Evolutionary conservation across 1,284 basidiomycete species (phyloP), one percentile per base, ranked within the genome.

Genomic region (Xerocomus nothofagi): DNA sequence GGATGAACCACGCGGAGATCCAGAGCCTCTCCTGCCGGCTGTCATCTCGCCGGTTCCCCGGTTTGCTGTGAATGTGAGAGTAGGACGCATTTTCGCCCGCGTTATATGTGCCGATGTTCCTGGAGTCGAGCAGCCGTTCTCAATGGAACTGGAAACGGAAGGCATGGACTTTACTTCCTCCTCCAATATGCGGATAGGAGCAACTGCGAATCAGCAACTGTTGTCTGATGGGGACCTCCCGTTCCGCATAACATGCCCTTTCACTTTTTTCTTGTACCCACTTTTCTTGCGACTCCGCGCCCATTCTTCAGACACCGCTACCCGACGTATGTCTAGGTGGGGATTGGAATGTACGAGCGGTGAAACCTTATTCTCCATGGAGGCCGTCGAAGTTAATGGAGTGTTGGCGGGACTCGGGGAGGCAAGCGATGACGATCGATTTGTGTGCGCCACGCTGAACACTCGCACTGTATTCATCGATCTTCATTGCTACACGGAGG

Each of bases 341-440:
- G 65, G 62, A 8, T 66, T 62, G 17, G 71, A 73, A 53, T 57
- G 61, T 30, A 68, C 71, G 27, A 52, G 69, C 47, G 72, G 74
- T 42, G 76, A 80, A 53, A 80, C 78, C 4, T 54, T 88, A 3
- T 54, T 86, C 7, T 82, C 80, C 1, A 57, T 86, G 40, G 86
- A 86, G 44, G 69, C 73, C 0, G 48, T 88, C 18, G 78, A 85
- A 52, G 55, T 79, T 20, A 61, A 56, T 24, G 78, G 75, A 3
- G 59, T 59, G 11, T 75, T 75, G 3, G 71, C 69, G 47, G 74
- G 74, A 11, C 58, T 77, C 8, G 84, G 82, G 10, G 70, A 73
- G 41, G 69, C 80, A 29, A 68, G 70, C 32, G 78, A 80, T 40
- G 75, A 77, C 32, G 61, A 66, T 31, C 71, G 71, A 27, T 66